Base-by-base conservation (phyloP, 768 basidiomycete species). In the Xerocomus spinulosus region DNA sequence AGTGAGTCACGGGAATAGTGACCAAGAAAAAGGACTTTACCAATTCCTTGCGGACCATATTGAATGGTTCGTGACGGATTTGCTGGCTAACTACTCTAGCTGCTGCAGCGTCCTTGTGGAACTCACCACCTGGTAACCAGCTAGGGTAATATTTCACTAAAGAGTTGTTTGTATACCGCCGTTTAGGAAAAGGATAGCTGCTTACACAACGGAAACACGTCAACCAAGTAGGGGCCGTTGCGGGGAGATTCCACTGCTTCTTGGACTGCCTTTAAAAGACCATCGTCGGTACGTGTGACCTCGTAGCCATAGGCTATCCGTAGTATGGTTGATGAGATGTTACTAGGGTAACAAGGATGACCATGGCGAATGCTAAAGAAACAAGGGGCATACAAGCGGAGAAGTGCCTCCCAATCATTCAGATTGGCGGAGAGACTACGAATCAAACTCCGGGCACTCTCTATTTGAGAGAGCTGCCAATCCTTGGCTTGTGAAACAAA, bases 131-230 rank as follows among this genome's bases (percentile, higher is more conserved):
- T 20, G 54, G 54, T 24, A 55, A 32, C 54, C 48, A 55, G 18
- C 54, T 26, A n/a, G 51, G 54, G n/a, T 50, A 53, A 35, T 50
- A 48, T 42, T 40, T 55, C n/a, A 51, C 53, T 54, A 10, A 2
- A 18, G 23, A 14, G 12, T 23, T 20, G 9, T 10, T 49, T 14
- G 17, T 12, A 18, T 17, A n/a, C 17, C n/a, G 9, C 26, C 0
- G 12, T 21, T 17, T 20, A 20, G 17, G 12, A 40, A n/a, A 5
- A 23, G 1, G 15, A 21, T 21, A n/a, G 15, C 20, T 4, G 29
- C 53, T 49, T 23, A 49, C 54, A 17, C 25, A 37, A 29, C 2
- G 54, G 44, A 21, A 55, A 36, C 10, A 44, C 3, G 25, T 55
- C 48, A 20, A 55, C 54, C 12, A 55, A n/a, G 26, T 49, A 52